Percentiles rank a stretch among this genome's conserved stretches.
Conservation (phyloP, 306 rosid species). For the Spatholobus suberectus region DNA sequence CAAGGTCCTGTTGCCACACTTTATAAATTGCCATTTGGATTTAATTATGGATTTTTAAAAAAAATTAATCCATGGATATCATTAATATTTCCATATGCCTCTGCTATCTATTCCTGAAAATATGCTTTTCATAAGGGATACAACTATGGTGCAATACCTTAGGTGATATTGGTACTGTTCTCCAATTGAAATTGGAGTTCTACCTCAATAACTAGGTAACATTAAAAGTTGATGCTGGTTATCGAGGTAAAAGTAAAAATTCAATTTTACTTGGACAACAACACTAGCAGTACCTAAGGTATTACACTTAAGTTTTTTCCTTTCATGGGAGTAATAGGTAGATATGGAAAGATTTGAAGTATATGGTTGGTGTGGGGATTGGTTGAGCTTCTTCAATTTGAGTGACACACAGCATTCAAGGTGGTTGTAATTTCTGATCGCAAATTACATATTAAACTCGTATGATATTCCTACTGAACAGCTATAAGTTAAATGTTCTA, state of each 20-base stretch:
- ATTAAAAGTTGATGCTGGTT: neutral
- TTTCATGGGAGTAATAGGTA: neutral
- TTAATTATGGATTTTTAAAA: neutral
- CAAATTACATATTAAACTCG: neutral
- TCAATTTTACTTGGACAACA: neutral
- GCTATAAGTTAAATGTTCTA: neutral
- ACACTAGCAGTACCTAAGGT: neutral
- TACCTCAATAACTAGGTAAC: neutral
- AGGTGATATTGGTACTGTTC: neutral
- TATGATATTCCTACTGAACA: neutral
- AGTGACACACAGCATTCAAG: neutral
- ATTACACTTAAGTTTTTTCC: no score
- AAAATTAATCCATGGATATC: neutral
- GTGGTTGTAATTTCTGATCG: neutral
- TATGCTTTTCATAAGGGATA: neutral
- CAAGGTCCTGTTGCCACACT: neutral
- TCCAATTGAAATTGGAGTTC: no score
- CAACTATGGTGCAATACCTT: neutral
- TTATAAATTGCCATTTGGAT: slow-evolving; percentile 7
- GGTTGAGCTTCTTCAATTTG: neutral
- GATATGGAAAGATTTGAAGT: slow-evolving; percentile 10
- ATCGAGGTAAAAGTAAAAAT: neutral
- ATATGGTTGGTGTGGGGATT: neutral
- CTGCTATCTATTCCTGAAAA: neutral
- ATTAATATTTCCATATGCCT: neutral